Evolutionary conservation across 1,139 yeast species (phyloP).

Genomic region (Nakaseomyces bracarensis): DNA sequence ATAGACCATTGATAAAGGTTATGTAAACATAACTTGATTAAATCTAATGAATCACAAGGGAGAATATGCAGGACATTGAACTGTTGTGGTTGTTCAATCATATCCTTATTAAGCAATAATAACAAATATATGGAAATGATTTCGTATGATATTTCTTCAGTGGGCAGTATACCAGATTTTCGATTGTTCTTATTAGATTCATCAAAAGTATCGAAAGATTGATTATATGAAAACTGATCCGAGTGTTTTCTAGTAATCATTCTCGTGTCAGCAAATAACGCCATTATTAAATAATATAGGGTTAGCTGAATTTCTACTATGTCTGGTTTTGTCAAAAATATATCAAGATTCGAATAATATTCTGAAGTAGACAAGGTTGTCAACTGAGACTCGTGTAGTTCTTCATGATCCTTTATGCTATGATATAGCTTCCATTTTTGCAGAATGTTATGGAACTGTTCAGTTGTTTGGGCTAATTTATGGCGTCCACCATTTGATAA

Average conservation of each 20-base stretch:
- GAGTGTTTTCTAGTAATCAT: slow-evolving; percentile 8
- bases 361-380: neutral
- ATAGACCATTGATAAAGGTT: slow-evolving; percentile 17
- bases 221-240: slow-evolving; percentile 1
- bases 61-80: slow-evolving; percentile 22
- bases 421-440: slow-evolving; percentile 25
- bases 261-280: slow-evolving; percentile 17
- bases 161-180: slow-evolving; percentile 4
- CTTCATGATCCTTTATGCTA: slow-evolving; percentile 23
- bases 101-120: slow-evolving; percentile 16
- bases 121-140: slow-evolving; percentile 27
- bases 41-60: slow-evolving; percentile 24
- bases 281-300: slow-evolving; percentile 22
- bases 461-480: slow-evolving; percentile 17
- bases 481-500: slow-evolving; percentile 16
- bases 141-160: slow-evolving; percentile 24
- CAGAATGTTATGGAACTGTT: slow-evolving; percentile 21
- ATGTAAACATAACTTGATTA: slow-evolving; percentile 23
- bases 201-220: neutral
- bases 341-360: slow-evolving; percentile 4
- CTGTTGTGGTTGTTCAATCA: slow-evolving; percentile 20
- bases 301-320: slow-evolving; percentile 28
- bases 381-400: slow-evolving; percentile 4
- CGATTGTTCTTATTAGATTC: neutral
- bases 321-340: slow-evolving; percentile 19